Conservation (phyloP, 1,284 basidiomycete species). For the Fomitopsis palustris region DNA sequence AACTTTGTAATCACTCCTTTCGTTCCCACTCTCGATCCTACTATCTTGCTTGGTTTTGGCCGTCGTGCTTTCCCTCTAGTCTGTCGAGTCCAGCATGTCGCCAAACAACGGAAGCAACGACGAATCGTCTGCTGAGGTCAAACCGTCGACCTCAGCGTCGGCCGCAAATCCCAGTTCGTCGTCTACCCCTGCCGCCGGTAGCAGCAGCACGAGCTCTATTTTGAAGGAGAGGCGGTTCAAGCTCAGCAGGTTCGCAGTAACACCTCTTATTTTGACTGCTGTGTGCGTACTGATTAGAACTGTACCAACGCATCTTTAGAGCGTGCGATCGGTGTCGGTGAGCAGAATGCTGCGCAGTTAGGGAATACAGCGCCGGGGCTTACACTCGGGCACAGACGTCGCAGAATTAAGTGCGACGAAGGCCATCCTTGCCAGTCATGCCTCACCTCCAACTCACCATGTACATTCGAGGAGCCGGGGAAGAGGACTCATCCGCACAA, state of each 20-base stretch:
- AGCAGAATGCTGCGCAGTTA: conserved; percentile 27
- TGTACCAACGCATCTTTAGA: conserved; percentile 32
- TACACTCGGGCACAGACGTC: conserved; percentile 44
- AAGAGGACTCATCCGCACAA: conserved; percentile 81
- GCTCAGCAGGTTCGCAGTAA: conserved; percentile 63
- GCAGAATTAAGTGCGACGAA: conserved; percentile 81
- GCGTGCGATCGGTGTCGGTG: conserved; percentile 85
- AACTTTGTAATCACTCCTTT: conserved; percentile 7
- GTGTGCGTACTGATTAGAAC: background rate
- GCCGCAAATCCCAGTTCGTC: background rate
- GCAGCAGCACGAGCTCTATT: conserved; percentile 25
- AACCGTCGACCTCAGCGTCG: conserved; percentile 15
- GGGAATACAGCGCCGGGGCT: background rate
- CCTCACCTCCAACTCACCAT: conserved; percentile 69
- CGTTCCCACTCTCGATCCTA: conserved; percentile 3
- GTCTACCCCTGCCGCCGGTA: background rate
- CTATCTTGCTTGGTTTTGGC: background rate
- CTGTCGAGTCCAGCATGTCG: conserved; percentile 4
- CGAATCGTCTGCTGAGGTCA: conserved; percentile 12
- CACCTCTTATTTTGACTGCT: background rate
- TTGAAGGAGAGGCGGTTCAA: conserved; percentile 81
- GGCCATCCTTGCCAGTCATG: conserved; percentile 83
- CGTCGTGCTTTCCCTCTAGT: conserved; percentile 4
- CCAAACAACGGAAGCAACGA: conserved; percentile 8
- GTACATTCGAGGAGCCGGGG: conserved; percentile 81